Evolutionary conservation across 2,329 filamentous ascomycete genomes (phyloP), one percentile per base, ranked within the genome.

Genomic region (Pyrenochaeta sp.): DNA sequence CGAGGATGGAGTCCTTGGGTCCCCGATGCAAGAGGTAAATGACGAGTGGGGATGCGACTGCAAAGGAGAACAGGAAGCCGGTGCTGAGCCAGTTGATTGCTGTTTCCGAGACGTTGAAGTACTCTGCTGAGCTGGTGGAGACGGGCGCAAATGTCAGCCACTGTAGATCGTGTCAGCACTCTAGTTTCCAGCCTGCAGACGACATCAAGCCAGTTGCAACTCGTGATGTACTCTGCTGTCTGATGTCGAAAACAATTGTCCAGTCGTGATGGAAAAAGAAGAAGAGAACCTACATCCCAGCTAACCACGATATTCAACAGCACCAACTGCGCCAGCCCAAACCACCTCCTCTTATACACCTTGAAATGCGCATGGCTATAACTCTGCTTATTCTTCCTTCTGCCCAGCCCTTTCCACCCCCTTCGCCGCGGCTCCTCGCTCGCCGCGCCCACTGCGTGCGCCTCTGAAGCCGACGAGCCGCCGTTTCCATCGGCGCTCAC

Each of bases 141-240:
- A 96, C 86, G 27, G 93, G 88, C 2, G 92, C 88, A 71, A 91
- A 96, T 6, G 91, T 94, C 59, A 97, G 82, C 93, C 93, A 97
- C 89, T 91, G 56, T n/a, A n/a, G n/a, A 14, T 10, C 7, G 3
- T n/a, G 36, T 50, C 26, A 52, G 39, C n/a, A 19, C 28, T 41
- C n/a, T n/a, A n/a, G n/a, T n/a, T n/a, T n/a, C n/a, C n/a, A n/a
- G n/a, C n/a, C n/a, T n/a, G n/a, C n/a, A n/a, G n/a, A n/a, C n/a
- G n/a, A n/a, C n/a, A n/a, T n/a, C n/a, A n/a, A n/a, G 4, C 10
- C 23, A 20, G 5, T 3, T 15, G 13, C 23, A 19, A 11, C 13
- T 29, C 21, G 21, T 8, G 9, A n/a, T 22, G 17, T 34, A 4
- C n/a, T 22, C 3, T 34, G 30, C 30, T 18, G n/a, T n/a, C n/a